Percentiles rank a stretch among this genome's conserved stretches.
These are phyloP conservation scores for Cardamine chenopodiifolia DNA, from an alignment of 345 rosid genomes.

Conservation along the genomic window DNA sequence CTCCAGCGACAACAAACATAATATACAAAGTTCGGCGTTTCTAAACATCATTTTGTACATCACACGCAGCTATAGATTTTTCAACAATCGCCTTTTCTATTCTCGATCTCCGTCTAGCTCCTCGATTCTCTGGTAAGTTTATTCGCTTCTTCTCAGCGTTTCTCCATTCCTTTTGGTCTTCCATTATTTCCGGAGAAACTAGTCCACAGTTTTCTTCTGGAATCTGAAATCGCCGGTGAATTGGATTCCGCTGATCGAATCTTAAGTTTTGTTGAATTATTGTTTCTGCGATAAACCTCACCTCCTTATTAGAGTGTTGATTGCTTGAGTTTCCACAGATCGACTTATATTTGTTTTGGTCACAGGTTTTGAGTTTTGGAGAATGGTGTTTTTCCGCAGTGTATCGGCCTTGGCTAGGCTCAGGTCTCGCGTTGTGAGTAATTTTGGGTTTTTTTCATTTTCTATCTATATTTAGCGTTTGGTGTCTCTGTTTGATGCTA, in stretches of 20 bases:
- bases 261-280: not conserved
- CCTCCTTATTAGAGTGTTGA: not conserved
- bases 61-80: not conserved
- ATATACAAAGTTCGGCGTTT: not conserved
- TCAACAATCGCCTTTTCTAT: not conserved
- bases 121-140: constrained; percentile 30
- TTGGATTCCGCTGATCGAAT: constrained; percentile 23
- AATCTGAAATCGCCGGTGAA: constrained; percentile 19
- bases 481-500: not conserved
- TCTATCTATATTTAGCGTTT: not conserved
- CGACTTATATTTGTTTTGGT: constrained; percentile 18
- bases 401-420: constrained; percentile 64
- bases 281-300: not conserved
- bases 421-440: constrained; percentile 69
- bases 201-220: not conserved
- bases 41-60: constrained; percentile 1
- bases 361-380: constrained; percentile 36
- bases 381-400: constrained; percentile 72
- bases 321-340: constrained; percentile 23
- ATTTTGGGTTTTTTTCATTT: not conserved
- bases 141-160: constrained; percentile 19
- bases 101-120: constrained; percentile 36
- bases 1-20: constrained; percentile 10
- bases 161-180: not conserved
- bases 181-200: constrained; percentile 14